Conservation (phyloP, 2,329 filamentous ascomycete genomes). For the Fusarium cyanostomum region DNA sequence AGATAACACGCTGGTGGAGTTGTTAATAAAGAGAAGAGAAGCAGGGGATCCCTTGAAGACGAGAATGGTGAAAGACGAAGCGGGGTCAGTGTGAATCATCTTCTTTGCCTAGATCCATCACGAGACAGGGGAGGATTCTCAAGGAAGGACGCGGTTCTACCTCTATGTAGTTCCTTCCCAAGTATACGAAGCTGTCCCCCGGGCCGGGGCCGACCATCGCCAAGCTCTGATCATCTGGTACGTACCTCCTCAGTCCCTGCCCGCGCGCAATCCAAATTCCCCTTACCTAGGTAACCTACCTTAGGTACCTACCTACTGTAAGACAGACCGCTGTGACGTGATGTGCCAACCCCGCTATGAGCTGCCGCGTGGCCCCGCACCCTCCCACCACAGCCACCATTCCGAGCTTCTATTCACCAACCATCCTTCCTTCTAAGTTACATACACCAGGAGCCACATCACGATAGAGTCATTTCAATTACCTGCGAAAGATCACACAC, state of each 20-base stretch:
- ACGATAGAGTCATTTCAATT: constrained; percentile 14
- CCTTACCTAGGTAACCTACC: too few species aligned
- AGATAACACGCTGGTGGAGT: constrained; percentile 37
- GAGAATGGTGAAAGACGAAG: constrained; percentile 1
- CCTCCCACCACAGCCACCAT: constrained; percentile 8
- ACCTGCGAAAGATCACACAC: constrained; percentile 13
- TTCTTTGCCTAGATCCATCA: constrained; percentile 7
- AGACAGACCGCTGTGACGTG: constrained; percentile 38
- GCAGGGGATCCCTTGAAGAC: background rate
- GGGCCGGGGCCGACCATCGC: constrained; percentile 1
- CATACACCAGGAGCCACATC: constrained; percentile 4
- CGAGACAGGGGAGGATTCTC: background rate
- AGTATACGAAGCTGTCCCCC: background rate
- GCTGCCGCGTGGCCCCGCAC: constrained; percentile 36
- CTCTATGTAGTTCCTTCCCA: constrained; percentile 14
- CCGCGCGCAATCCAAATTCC: constrained; percentile 27
- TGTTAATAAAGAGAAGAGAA: constrained; percentile 13
- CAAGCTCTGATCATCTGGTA: constrained; percentile 25
- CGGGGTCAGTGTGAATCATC: background rate
- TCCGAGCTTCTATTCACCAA: constrained; percentile 21
- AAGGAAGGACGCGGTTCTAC: constrained; percentile 12
- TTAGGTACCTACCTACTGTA: too few species aligned
- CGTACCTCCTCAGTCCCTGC: constrained; percentile 36
- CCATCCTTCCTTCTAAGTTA: constrained; percentile 1
- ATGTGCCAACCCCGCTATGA: constrained; percentile 38